phyloP scores from a whole-genome alignment of 345 rosid genomes.

The Camelina hispida region DNA sequence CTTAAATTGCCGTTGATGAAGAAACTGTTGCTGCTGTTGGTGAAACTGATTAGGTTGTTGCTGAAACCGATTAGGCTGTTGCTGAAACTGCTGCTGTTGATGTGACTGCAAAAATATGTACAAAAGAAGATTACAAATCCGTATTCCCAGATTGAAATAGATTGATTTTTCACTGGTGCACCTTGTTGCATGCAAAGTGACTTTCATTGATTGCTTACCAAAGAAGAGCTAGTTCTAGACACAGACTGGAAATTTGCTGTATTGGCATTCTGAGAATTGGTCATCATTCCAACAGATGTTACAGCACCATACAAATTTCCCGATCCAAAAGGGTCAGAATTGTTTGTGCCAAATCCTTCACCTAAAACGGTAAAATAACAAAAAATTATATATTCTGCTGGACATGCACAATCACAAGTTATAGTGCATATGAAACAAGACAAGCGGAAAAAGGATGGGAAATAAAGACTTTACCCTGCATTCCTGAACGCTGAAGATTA shows the following conservation, averaged over 20 bases:
- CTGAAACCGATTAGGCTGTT: constrained; percentile 65
- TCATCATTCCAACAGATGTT: constrained; percentile 63
- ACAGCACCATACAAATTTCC: constrained; percentile 70
- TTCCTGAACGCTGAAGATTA: constrained; percentile 64
- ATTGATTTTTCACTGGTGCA: constrained; percentile 52
- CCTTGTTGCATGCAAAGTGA: constrained; percentile 54
- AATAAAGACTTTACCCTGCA: constrained; percentile 61
- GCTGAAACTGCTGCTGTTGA: constrained; percentile 78
- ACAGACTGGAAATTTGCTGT: constrained; percentile 61
- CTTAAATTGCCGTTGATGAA: constrained; percentile 55
- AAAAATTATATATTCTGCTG: not conserved
- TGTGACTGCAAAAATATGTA: constrained; percentile 59
- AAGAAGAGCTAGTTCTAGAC: constrained; percentile 57
- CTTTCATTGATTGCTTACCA: constrained; percentile 59
- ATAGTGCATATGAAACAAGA: constrained; percentile 24
- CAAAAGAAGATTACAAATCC: constrained; percentile 54
- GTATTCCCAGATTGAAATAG: constrained; percentile 59
- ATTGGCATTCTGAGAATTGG: constrained; percentile 64
- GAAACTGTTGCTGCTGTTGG: constrained; percentile 59
- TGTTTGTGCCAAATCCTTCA: constrained; percentile 72
- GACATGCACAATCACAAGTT: not conserved
- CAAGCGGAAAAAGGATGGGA: constrained; percentile 18
- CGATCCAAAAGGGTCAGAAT: constrained; percentile 65
- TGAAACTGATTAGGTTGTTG: constrained; percentile 55
- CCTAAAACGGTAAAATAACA: constrained; percentile 53